Evolutionary conservation across 73 alveolate species (phyloP), one percentile per base, ranked within the genome.

Genomic region (Uronychia setigera): DNA sequence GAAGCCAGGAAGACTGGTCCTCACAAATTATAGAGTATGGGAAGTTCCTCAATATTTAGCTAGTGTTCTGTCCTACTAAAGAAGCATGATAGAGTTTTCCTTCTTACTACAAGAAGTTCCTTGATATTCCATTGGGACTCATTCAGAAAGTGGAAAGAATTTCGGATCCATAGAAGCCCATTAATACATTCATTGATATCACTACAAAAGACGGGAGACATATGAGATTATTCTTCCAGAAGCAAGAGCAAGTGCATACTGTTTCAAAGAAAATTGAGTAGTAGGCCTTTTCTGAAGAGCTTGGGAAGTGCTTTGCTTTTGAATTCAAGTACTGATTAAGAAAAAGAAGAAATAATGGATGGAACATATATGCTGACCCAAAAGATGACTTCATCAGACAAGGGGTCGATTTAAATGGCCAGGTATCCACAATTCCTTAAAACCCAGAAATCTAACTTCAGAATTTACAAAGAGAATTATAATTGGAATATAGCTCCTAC

Each of bases 361-460:
- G 98, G 98, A 83, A 90, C 33, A 67, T 94, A 32, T 94, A 92
- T 77, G 26, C 30, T 34, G 85, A 88, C 79, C 95, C 95, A 26
- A 84, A 76, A 0, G 28, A 88, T 25, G 98, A 94, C 81, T 91
- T 83, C 84, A 75, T 86, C 32, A 75, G 98, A 26, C 89, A 88
- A 82, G 98, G 95, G 29, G 84, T 90, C 30, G 85, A 87, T 29
- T 92, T 86, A 59, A 88, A 79, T 30, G 80, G 75, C 31, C 82
- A 74, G 84, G 82, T 80, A 80, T 79, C 80, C 26, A 33, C 30
- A 29, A 58, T 78, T 26, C 25, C n/a, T 27, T 33, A 25, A 35
- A 9, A 9, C 13, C 32, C 82, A 77, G 83, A 57, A 57, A 5
- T 80, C 86, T 26, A 27, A 1, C 32, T 88, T 90, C 67, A 81